These are phyloP conservation scores for Imleria badia DNA, from an alignment of 768 basidiomycete species.

Conservation along the genomic window DNA sequence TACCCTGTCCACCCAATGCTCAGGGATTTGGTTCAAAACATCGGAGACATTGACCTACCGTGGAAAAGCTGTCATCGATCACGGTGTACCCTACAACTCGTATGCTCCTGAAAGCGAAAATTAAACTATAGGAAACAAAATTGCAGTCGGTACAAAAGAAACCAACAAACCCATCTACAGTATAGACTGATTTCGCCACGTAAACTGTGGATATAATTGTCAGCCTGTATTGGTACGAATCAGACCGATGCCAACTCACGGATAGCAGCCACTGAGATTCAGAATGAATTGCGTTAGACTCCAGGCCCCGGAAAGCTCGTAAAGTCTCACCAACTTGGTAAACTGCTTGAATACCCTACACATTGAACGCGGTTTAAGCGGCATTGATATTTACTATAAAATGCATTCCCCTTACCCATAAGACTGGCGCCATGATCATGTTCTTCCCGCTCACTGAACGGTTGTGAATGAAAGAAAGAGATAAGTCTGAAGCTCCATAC, in stretches of 20 bases:
- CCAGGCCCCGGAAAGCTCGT: no score
- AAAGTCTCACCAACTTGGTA: slow-evolving; percentile 9
- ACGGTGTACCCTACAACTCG: background rate
- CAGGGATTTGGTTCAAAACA: background rate
- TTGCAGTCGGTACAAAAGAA: background rate
- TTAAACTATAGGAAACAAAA: background rate
- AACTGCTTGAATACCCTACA: background rate
- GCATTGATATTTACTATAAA: background rate
- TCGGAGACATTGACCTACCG: background rate
- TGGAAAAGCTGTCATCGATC: background rate
- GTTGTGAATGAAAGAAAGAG: background rate
- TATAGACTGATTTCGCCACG: background rate
- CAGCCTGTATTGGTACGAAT: background rate
- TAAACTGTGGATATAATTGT: slow-evolving; percentile 1
- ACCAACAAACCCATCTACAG: slow-evolving; percentile 6
- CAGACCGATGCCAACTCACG: background rate
- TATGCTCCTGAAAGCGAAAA: background rate
- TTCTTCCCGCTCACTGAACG: slow-evolving; percentile 7
- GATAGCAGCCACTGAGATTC: background rate
- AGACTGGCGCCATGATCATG: background rate
- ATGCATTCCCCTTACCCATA: slow-evolving; percentile 8
- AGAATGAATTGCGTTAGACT: background rate
- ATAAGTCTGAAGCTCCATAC: background rate
- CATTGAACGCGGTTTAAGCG: background rate
- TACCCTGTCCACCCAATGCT: background rate